Conservation (phyloP, 805 yeast genomes). For the Crinitomyces ghanaensis region DNA sequence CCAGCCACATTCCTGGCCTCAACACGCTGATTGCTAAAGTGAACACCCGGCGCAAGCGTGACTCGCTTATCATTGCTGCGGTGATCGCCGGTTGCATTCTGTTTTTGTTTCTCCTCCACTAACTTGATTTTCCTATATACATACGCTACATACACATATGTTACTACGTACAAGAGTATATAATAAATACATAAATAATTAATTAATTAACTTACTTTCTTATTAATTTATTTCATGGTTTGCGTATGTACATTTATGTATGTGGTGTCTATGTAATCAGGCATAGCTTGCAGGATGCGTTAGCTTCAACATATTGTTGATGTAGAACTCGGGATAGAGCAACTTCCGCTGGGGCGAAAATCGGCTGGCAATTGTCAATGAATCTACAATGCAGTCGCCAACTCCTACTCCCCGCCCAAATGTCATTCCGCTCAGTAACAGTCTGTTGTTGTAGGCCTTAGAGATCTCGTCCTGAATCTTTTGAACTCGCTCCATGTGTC, state of each 20-base stretch:
- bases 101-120: conserved; percentile 45
- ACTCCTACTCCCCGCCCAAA: conserved; percentile 78
- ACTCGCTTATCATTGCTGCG: conserved; percentile 69
- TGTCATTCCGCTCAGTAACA: conserved; percentile 68
- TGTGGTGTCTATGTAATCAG: too few species aligned
- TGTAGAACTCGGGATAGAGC: conserved; percentile 22
- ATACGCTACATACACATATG: neutral
- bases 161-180: neutral
- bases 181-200: neutral
- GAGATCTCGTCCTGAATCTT: conserved; percentile 27
- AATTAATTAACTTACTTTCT: conserved; percentile 2
- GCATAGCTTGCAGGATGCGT: conserved; percentile 20
- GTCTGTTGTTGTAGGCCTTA: conserved; percentile 28
- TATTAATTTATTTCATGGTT: neutral
- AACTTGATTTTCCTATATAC: conserved; percentile 3
- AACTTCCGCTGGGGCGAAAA: conserved; percentile 22
- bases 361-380: conserved; percentile 45
- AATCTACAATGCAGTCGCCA: conserved; percentile 69
- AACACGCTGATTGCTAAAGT: conserved; percentile 65
- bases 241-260: neutral
- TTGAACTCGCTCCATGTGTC: conserved; percentile 40
- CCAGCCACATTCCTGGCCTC: conserved; percentile 72
- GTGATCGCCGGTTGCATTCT: conserved; percentile 66
- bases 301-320: conserved; percentile 18
- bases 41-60: conserved; percentile 80